phyloP scores from a whole-genome alignment of 2,329 filamentous ascomycete genomes.

The Hirsutella minnesotensis region DNA sequence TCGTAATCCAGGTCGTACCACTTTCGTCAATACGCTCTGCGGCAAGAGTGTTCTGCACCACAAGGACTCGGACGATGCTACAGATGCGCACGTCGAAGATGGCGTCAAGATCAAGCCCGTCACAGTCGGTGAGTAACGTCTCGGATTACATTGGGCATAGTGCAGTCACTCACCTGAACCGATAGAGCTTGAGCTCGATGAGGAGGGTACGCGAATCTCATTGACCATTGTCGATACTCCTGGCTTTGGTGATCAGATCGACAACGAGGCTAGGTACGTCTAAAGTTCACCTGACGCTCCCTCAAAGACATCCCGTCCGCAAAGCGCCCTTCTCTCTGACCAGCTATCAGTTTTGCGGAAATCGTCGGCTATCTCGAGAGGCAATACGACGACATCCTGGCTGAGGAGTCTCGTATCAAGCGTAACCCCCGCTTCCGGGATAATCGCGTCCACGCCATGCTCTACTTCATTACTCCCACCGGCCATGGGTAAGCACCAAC shows the following conservation, averaged over 20 bases:
- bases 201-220: slow-evolving; percentile 96
- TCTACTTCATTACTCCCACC: slow-evolving; percentile 99
- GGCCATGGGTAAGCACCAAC: slow-evolving; percentile 65
- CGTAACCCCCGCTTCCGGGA: slow-evolving; percentile 99
- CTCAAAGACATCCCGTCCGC: background rate
- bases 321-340: background rate
- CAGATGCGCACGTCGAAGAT: slow-evolving; percentile 83
- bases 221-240: slow-evolving; percentile 98
- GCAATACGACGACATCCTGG: slow-evolving; percentile 98
- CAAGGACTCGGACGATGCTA: slow-evolving; percentile 87
- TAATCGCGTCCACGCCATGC: slow-evolving; percentile 93
- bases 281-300: background rate
- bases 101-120: slow-evolving; percentile 97
- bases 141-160: background rate
- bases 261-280: slow-evolving; percentile 88
- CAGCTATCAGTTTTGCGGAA: slow-evolving; percentile 68
- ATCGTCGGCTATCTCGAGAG: slow-evolving; percentile 97
- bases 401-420: slow-evolving; percentile 99
- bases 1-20: slow-evolving; percentile 64
- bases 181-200: slow-evolving; percentile 83
- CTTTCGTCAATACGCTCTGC: slow-evolving; percentile 98
- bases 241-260: slow-evolving; percentile 96
- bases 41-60: slow-evolving; percentile 82
- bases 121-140: slow-evolving; percentile 62
- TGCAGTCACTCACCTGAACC: background rate